Evolutionary conservation across 768 basidiomycete genomes (phyloP), one percentile per base, ranked within the genome.

Genomic region (Goffeauzyma gilvescens): DNA sequence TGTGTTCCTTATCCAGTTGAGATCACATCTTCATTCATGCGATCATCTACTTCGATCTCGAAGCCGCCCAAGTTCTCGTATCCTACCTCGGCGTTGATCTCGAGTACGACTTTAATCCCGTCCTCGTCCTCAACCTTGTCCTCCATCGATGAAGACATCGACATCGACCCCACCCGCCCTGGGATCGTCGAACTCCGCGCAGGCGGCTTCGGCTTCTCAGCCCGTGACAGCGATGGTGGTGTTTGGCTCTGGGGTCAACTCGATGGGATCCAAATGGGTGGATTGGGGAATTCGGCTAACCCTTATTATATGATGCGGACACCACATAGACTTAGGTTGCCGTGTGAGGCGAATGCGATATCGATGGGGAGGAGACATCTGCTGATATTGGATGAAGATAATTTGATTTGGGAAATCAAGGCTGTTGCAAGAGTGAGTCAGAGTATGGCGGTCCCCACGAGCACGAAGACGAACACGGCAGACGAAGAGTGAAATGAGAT

Each of bases 231-330:
- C 38, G 48, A 53, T 24, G 58, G 58, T 13, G 47, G 50, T 6
- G 50, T 60, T 12, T 60, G 56, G 56, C 53, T 56, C n/a, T 60
- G 58, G 58, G 58, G 58, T 5, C 56, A 56, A 34, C 35, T 60
- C 20, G 53, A 57, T 31, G 58, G 56, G 2, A 36, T 42, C 15
- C 24, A 43, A 6, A 28, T 44, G 10, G 51, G 44, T 26, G 28
- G 50, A 18, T 33, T 31, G 3, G 31, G 28, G 12, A 48, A 45
- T 21, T 60, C 51, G 49, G 31, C 41, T 25, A 48, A 57, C 26
- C 50, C 50, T 17, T 35, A 53, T 26, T 51, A 49, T 44, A 48
- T 42, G 14, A 46, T 51, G 18, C 50, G 49, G 2, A 40, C 45
- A 20, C 58, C 58, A 4, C 55, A 54, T 8, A 43, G 40, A 13